Base-by-base conservation (phyloP, 768 basidiomycete genomes). In the Nidularia sp. region DNA sequence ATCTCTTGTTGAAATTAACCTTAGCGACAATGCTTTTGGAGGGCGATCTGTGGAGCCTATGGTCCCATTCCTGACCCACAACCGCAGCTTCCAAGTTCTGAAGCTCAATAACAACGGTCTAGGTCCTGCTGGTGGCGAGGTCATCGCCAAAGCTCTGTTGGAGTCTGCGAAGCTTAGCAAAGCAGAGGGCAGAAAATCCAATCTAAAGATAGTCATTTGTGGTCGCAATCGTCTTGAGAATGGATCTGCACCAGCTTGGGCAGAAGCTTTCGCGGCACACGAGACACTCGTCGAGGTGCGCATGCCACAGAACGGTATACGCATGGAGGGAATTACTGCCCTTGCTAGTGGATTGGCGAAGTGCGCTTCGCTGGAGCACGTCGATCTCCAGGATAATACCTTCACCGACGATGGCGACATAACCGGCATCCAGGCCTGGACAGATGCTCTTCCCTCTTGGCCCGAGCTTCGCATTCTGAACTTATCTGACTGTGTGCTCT, bases 271-370 rank as follows among this genome's bases (percentile, higher is more conserved):
- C 63, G 83, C 84, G 1, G 89, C 83, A 35, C 93, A 97, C 62
- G 85, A 81, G 5, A 84, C 83, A 5, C 79, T 99, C 33, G 75
- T 75, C 49, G 92, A 97, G 57, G 87, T 98, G 32, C 81, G 90
- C 53, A 87, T 98, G 85, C 90, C 91, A n/a, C 95, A 98, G 75
- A 98, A 99, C 62, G 97, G 96, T 4, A 98, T 99, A 60, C 79
- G 93, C 57, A 91, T 91, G 85, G 86, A 87, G 53, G 97, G 97
- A 3, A 88, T 96, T 62, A 79, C 78, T 6, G 80, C 83, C 8
- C 81, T 99, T 22, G 90, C 91, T 4, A 64, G 68, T 22, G 96
- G 94, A 3, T 68, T 99, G 33, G 67, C 83, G 9, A 75, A 84
- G 51, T 88, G 86, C 65, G 70, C 76, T 2, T 70, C 75, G 41